Evolutionary conservation across 164 flowering plant genomes (phyloP), one percentile per base, ranked within the genome.

Genomic region (Taxillus chinensis): DNA sequence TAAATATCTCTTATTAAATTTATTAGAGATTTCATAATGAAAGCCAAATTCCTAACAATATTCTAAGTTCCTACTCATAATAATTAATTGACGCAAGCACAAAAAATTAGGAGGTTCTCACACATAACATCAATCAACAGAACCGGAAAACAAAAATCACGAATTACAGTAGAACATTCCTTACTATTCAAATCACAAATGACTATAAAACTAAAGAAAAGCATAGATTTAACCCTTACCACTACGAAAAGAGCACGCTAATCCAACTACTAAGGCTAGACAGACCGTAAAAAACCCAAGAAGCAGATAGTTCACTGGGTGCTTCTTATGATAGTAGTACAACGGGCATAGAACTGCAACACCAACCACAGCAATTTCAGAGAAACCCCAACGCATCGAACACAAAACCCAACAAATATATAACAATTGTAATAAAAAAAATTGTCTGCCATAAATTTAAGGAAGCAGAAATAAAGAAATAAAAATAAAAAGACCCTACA

Each of bases 271-370:
- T 45, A 86, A 80, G 0, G 87, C 72, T 2, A 84, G 64, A n/a
- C 78, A 51, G 40, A 76, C 57, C 39, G 92, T 86, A 55, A 84
- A 86, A 64, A 84, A 7, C 12, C 67, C 80, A 40, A 86, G 87
- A 3, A 86, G 78, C 5, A 84, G 6, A 41, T 71, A 79, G 59
- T 86, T 86, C 65, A 84, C 69, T 14, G 92, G 90, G 69, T 83
- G 87, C 54, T 60, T 65, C 78, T 81, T 79, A 66, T 78, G 79
- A 58, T 78, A 86, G 67, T 68, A 77, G 51, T 75, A 78, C 74
- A 86, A 68, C 60, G 86, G 86, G 39, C 75, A 79, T 70, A 85
- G 13, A 17, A 68, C 93, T 87, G 82, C 76, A 72, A 15, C 27
- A 27, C 27, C 27, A 27, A 27, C 27, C 27, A 27, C 45, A 69